Evolutionary conservation across 2,329 filamentous ascomycete genomes (phyloP).

Genomic region (Coniochaeta ligniaria): DNA sequence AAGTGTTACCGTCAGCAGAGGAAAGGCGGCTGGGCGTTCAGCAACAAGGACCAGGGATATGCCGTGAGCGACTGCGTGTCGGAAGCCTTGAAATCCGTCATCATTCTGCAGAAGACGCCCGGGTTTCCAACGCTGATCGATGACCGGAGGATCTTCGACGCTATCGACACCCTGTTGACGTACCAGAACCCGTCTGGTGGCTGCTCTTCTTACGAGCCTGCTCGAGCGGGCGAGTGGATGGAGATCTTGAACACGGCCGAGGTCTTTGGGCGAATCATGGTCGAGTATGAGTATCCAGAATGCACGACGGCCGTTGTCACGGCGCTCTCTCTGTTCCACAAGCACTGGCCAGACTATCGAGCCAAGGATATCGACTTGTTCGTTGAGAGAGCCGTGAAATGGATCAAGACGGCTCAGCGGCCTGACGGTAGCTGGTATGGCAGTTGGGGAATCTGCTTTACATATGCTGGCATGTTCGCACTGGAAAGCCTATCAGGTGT

Average conservation of each 20-base stretch:
- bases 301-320: conserved; percentile 95
- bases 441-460: conserved; percentile 97
- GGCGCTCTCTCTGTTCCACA: conserved; percentile 73
- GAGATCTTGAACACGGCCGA: conserved; percentile 92
- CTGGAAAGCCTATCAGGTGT: conserved; percentile 76
- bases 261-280: conserved; percentile 95
- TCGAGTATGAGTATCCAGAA: conserved; percentile 97
- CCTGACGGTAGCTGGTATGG: conserved; percentile 95
- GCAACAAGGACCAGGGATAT: conserved; percentile 86
- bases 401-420: conserved; percentile 74
- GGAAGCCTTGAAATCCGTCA: conserved; percentile 79
- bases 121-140: conserved; percentile 69
- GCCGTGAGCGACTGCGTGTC: conserved; percentile 92
- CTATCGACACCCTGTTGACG: conserved; percentile 81
- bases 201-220: conserved; percentile 83
- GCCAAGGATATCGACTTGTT: conserved; percentile 66
- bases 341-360: conserved; percentile 77
- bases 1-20: conserved; percentile 82
- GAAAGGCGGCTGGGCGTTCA: conserved; percentile 95
- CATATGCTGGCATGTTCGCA: conserved; percentile 94
- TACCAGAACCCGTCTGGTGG: conserved; percentile 87
- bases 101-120: conserved; percentile 70
- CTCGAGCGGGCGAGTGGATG: conserved; percentile 67
- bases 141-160: conserved; percentile 73
- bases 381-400: conserved; percentile 66